These are phyloP conservation scores for Davidsoniella virescens DNA, from an alignment of 2,329 filamentous ascomycete genomes.

Conservation along the genomic window DNA sequence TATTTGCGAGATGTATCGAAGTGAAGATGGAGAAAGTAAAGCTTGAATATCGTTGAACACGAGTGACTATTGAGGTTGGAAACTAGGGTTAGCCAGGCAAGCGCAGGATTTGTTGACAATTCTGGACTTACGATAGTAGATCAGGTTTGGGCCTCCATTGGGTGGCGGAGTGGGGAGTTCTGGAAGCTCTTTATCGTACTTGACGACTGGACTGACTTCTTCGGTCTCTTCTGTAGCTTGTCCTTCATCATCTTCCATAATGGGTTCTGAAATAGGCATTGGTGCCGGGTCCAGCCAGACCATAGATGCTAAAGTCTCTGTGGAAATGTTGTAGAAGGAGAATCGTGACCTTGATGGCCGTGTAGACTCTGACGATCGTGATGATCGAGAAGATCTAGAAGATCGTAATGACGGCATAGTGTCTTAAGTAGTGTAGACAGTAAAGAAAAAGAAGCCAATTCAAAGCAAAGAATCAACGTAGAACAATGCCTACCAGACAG, in stretches of 20 bases:
- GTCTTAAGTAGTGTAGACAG: background rate
- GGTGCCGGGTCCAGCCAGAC: conserved; percentile 70
- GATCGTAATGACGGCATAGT: conserved; percentile 1
- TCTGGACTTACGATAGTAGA: conserved; percentile 51
- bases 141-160: conserved; percentile 17
- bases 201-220: conserved; percentile 19
- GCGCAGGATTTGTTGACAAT: background rate
- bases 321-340: conserved; percentile 11
- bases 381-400: background rate
- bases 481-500: no score
- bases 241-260: conserved; percentile 31
- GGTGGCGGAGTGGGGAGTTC: conserved; percentile 40
- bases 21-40: conserved; percentile 70
- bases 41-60: conserved; percentile 76
- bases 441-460: background rate
- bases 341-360: conserved; percentile 8
- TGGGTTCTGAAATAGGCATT: conserved; percentile 52
- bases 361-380: conserved; percentile 1
- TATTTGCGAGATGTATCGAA: conserved; percentile 63
- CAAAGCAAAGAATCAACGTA: background rate
- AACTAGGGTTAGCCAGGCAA: background rate
- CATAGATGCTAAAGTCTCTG: conserved; percentile 31
- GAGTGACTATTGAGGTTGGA: conserved; percentile 35
- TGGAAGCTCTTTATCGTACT: conserved; percentile 23
- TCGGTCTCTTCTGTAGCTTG: conserved; percentile 24